Evolutionary conservation across 306 rosid species (phyloP).

Genomic region (Cajanus cajan): DNA sequence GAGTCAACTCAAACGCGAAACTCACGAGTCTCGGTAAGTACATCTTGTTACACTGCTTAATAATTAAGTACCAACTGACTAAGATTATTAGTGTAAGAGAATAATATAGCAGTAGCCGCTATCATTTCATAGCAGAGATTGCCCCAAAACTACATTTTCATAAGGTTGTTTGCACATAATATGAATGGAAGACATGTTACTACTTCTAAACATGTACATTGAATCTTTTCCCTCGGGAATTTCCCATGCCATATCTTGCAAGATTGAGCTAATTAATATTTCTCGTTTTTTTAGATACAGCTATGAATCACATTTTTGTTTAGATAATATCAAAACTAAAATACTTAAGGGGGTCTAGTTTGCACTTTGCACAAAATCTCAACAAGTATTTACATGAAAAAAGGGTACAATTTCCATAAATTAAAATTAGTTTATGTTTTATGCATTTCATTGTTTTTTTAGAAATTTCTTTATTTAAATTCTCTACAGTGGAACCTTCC

Average conservation of each 20-base stretch:
- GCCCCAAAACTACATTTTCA: background rate
- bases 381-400: background rate
- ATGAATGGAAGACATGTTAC: background rate
- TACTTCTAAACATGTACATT: background rate
- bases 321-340: background rate
- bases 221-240: background rate
- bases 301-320: background rate
- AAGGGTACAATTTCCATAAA: background rate
- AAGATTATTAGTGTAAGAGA: background rate
- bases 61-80: slow-evolving; percentile 1
- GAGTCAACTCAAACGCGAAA: slow-evolving; percentile 8
- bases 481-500: background rate
- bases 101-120: background rate
- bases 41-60: background rate
- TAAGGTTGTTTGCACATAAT: background rate
- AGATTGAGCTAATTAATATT: background rate
- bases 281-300: background rate
- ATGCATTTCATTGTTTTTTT: background rate
- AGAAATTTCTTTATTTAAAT: background rate
- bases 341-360: background rate
- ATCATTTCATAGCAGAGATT: slow-evolving; percentile 17
- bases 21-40: background rate
- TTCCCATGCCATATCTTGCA: background rate
- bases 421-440: background rate
- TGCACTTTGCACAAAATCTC: background rate